phyloP scores from a whole-genome alignment of 345 rosid genomes.

The Eucalyptus globulus region DNA sequence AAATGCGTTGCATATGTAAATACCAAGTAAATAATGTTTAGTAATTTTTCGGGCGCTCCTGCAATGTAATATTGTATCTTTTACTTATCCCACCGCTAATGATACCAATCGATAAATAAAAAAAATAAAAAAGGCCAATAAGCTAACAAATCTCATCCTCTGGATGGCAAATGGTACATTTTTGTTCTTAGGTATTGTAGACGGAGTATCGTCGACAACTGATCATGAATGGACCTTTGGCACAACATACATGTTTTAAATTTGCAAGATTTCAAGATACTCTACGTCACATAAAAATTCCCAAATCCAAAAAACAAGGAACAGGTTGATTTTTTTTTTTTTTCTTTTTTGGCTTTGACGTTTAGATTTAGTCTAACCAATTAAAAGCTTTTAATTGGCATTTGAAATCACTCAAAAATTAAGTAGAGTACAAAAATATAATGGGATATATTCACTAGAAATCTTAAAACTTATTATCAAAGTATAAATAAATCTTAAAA shows the following conservation, averaged over 20 bases:
- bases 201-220: accelerated
- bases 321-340: accelerated
- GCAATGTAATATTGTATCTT: accelerated
- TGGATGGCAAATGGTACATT: accelerated
- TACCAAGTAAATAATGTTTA: not conserved
- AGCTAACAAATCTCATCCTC: not conserved
- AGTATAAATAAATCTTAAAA: no score
- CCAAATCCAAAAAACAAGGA: not conserved
- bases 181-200: not conserved
- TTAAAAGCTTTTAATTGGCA: not conserved
- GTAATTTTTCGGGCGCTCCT: not conserved
- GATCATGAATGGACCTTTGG: not conserved
- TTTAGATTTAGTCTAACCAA: not conserved
- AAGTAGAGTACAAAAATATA: not conserved
- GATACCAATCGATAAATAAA: not conserved
- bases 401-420: not conserved
- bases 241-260: not conserved
- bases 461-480: no score
- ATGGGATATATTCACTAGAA: not conserved
- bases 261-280: not conserved
- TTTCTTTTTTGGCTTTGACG: not conserved
- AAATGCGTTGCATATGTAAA: not conserved
- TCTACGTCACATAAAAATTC: not conserved
- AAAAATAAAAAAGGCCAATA: not conserved
- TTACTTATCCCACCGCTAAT: accelerated